These are phyloP conservation scores for Dalbergia cultrata DNA, from an alignment of 306 rosid genomes.

Conservation along the genomic window DNA sequence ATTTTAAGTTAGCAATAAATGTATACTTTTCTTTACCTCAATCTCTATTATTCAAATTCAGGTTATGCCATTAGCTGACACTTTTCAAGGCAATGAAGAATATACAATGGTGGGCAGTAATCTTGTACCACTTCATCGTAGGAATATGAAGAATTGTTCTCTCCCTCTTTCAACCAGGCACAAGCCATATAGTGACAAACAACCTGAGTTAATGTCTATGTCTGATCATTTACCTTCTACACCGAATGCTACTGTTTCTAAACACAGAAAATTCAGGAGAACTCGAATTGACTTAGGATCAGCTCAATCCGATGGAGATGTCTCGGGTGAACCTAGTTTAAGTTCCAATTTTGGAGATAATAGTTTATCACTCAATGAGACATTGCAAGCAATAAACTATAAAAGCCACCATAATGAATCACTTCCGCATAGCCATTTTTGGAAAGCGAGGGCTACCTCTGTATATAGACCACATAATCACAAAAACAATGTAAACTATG, in stretches of 20 bases:
- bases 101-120: not conserved
- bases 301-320: not conserved
- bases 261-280: not conserved
- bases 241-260: not conserved
- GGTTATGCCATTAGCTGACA: constrained; percentile 15
- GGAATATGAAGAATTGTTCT: not conserved
- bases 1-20: not conserved
- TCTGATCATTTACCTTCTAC: not conserved
- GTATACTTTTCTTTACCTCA: not conserved
- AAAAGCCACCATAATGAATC: not conserved
- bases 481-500: constrained; percentile 16
- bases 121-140: not conserved
- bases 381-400: not conserved
- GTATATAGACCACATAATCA: not conserved
- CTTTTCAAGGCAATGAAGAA: not conserved
- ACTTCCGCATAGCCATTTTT: constrained; percentile 30
- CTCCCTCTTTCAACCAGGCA: not conserved
- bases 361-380: not conserved
- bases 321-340: not conserved
- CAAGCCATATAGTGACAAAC: not conserved
- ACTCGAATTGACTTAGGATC: constrained; percentile 20
- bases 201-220: not conserved
- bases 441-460: constrained; percentile 38
- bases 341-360: constrained; percentile 15
- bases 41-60: constrained; percentile 5